Evolutionary conservation across 805 yeast species (phyloP), one percentile per base, ranked within the genome.

Genomic region (Candida glaebosa): DNA sequence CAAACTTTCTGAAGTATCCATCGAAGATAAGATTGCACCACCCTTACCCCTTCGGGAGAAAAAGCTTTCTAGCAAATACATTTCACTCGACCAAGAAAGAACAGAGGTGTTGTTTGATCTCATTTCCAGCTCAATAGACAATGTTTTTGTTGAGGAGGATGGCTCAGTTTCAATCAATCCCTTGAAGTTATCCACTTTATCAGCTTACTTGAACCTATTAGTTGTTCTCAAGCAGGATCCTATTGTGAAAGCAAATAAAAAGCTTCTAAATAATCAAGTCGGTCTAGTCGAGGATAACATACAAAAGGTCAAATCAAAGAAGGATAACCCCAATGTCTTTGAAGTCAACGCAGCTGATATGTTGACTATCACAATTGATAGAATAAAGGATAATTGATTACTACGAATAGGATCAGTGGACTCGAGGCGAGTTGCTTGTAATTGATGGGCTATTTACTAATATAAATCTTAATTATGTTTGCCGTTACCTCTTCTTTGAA

Each of bases 191-290:
- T 67, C 75, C 31, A 62, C 74, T 2, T 56, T 84, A 6, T 60
- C 81, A 31, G 75, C 82, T 3, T 79, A 73, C 57, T 58, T 84
- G 48, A 83, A 83, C 52, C 68, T 85, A 41, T 66, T 74, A 37
- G 60, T 67, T 2, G 62, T 60, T 2, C 41, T 67, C 26, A 63
- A 61, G 40, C 46, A 45, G 4, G 50, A 59, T 31, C 50, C 56
- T 3, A 34, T 45, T 2, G 46, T 59, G 6, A 30, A 45, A 7
- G 37, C 46, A 5, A 47, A 54, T 25, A 43, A 50, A 18, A 37
- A 42, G 2, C 35, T 46, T 17, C 38, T 61, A 3, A 51, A 49
- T 4, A 17, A 33, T 6, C 41, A 63, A 3, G 28, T 53, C 4
- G 40, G 38, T 2, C 24, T 39, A 24, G 53, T 57, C 18, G 48